Conservation (phyloP, 495 filamentous ascomycete species). For the Eremomyces bilateralis region DNA sequence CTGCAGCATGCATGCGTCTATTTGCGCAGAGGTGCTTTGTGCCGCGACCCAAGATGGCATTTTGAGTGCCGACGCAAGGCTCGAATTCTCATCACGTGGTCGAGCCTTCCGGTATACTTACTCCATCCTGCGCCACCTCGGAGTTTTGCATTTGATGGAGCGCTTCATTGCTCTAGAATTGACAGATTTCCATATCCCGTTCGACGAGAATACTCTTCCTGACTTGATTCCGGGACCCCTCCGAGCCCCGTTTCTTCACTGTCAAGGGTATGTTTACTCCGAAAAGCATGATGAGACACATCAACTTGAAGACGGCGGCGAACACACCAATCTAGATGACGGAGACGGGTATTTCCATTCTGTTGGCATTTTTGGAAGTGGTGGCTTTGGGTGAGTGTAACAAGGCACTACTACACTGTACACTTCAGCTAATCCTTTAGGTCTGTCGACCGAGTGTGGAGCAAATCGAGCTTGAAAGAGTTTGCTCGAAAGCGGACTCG, state of each 20-base stretch:
- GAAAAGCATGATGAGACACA: too few relatives aligned
- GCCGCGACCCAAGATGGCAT: too few relatives aligned
- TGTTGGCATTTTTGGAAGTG: neutral
- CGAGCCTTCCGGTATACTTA: neutral
- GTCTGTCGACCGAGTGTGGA: neutral
- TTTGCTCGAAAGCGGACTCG: neutral
- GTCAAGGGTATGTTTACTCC: neutral
- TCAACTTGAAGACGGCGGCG: too few relatives aligned
- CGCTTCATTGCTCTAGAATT: neutral
- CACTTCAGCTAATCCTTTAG: neutral
- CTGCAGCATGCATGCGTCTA: too few relatives aligned
- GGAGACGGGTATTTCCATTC: neutral
- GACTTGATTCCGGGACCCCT: neutral
- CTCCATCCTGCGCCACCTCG: neutral
- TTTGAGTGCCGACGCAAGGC: too few relatives aligned
- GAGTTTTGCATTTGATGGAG: neutral
- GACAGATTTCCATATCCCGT: neutral
- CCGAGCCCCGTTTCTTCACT: neutral
- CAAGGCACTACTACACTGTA: neutral
- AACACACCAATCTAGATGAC: too few relatives aligned
- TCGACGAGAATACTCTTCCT: neutral
- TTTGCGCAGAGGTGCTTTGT: too few relatives aligned
- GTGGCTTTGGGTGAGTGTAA: conserved; percentile 1
- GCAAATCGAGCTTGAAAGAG: neutral
- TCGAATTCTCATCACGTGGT: too few relatives aligned